Evolutionary conservation across 495 filamentous ascomycete genomes (phyloP).

Genomic region (Copromyces sp.): DNA sequence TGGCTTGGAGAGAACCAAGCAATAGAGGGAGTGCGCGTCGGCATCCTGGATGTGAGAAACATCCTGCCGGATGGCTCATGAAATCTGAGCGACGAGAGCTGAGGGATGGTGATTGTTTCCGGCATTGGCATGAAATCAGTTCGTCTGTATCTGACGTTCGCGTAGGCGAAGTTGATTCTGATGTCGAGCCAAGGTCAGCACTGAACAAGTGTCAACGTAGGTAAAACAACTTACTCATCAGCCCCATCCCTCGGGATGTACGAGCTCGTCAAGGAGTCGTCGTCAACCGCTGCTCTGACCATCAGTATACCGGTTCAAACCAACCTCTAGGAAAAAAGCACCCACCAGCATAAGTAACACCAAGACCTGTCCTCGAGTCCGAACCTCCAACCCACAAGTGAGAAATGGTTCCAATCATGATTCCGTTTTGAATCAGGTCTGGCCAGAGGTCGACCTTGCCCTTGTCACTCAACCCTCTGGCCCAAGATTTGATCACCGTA

Average conservation of each 20-base stretch:
- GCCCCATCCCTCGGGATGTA: conserved; percentile 18
- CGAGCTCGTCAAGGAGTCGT: background rate
- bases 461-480: conserved; percentile 10
- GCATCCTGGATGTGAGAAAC: conserved; percentile 16
- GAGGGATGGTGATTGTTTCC: background rate
- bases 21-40: background rate
- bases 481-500: conserved; percentile 7
- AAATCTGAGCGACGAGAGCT: conserved; percentile 22
- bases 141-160: background rate
- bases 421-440: background rate
- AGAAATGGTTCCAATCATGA: background rate
- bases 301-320: background rate
- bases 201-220: background rate
- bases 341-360: conserved; percentile 22
- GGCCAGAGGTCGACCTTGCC: conserved; percentile 6
- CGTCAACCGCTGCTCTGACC: background rate
- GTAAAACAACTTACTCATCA: conserved; percentile 11
- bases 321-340: background rate
- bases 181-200: background rate
- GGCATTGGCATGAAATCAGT: conserved; percentile 1
- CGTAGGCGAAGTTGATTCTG: conserved; percentile 11
- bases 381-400: conserved; percentile 18
- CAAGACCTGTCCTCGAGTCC: conserved; percentile 14
- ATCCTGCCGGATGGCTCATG: conserved; percentile 16
- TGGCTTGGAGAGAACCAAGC: conserved; percentile 5